Evolutionary conservation across 495 filamentous ascomycete species (phyloP).

Genomic region (Hyaloscypha hepaticicola): DNA sequence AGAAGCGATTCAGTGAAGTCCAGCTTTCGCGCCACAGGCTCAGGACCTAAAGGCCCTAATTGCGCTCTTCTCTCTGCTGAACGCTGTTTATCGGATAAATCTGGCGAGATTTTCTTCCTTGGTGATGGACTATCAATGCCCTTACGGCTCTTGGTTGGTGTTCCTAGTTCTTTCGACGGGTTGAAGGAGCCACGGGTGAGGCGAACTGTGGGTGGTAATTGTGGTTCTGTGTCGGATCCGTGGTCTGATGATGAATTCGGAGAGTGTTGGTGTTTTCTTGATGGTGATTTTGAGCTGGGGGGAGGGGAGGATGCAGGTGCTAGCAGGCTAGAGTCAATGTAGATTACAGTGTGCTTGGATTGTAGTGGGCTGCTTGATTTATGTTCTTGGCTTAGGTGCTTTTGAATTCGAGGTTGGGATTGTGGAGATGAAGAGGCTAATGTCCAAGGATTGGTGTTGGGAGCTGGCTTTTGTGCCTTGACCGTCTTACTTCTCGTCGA

Average conservation of each 20-base stretch:
- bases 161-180: neutral
- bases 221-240: neutral
- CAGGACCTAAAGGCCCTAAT: neutral
- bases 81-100: neutral
- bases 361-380: constrained; percentile 6
- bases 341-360: neutral
- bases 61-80: neutral
- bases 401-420: neutral
- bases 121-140: neutral
- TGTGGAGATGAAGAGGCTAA: constrained; percentile 3
- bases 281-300: neutral
- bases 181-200: neutral
- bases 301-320: neutral
- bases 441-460: constrained; percentile 28
- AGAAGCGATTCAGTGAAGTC: neutral
- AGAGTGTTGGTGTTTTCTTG: constrained; percentile 1
- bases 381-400: constrained; percentile 2
- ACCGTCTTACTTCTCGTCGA: constrained; percentile 5
- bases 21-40: neutral
- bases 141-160: neutral
- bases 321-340: neutral
- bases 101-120: neutral
- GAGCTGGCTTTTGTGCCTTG: constrained; percentile 2
- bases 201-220: neutral
- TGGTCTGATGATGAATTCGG: neutral